phyloP scores from a whole-genome alignment of 768 basidiomycete species.

The Podaxis carcinomalis region DNA sequence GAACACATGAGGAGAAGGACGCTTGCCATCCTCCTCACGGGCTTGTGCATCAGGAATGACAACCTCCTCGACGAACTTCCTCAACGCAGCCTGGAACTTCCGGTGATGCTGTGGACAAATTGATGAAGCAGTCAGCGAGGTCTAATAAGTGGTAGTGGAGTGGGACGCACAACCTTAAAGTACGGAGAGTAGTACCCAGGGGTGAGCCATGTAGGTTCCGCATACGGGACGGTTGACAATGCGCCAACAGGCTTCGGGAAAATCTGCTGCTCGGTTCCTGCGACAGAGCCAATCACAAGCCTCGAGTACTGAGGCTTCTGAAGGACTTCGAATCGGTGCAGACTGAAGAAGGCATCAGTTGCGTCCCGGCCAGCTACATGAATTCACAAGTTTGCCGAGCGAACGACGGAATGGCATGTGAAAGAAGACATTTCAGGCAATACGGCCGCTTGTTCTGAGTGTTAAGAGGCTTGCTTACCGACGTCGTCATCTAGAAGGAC shows the following conservation, averaged over 20 bases:
- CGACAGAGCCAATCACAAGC: conserved; percentile 66
- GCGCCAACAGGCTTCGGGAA: conserved; percentile 47
- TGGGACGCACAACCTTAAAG: conserved; percentile 60
- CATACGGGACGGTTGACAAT: conserved; percentile 77
- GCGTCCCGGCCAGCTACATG: conserved; percentile 77
- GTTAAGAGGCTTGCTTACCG: conserved; percentile 37
- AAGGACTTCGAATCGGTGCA: conserved; percentile 84
- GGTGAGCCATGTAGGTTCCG: conserved; percentile 80
- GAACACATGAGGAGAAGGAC: conserved; percentile 64
- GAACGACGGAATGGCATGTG: not conserved
- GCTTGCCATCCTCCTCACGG: conserved; percentile 79
- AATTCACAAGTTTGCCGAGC: not conserved
- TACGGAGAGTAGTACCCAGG: conserved; percentile 64
- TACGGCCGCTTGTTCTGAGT: not conserved
- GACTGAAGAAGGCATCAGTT: conserved; percentile 82
- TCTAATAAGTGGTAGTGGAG: conserved; percentile 27
- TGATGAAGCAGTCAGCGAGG: conserved; percentile 13
- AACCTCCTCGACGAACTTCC: conserved; percentile 69
- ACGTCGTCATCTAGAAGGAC: conserved; percentile 79
- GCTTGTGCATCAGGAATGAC: conserved; percentile 52
- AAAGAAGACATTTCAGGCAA: not conserved
- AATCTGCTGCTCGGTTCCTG: conserved; percentile 56
- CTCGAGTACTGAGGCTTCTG: conserved; percentile 68
- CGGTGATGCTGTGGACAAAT: conserved; percentile 42
- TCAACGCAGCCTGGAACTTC: conserved; percentile 52